Conservation (phyloP, 2,329 filamentous ascomycete species). For the Thelonectria discophora region DNA sequence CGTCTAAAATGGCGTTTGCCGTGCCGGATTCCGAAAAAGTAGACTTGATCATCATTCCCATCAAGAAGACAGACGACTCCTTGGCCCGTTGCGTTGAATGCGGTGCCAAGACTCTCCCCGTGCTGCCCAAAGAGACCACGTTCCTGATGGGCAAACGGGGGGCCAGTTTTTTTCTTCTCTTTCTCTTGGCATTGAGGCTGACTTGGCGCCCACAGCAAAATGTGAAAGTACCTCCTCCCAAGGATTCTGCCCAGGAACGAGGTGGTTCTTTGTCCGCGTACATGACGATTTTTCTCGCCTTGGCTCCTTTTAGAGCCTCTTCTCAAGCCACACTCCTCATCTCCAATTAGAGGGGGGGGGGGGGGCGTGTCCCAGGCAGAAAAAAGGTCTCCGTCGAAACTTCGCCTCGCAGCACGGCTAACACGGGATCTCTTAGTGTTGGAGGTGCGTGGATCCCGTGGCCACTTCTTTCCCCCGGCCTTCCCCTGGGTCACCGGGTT, state of each 20-base stretch:
- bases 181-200: conserved; percentile 6
- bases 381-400: no score
- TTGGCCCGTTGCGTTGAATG: no score
- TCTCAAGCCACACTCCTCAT: neutral
- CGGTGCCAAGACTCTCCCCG: no score
- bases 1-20: no score
- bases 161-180: neutral
- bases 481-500: neutral
- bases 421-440: conserved; percentile 22
- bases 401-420: conserved; percentile 16
- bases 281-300: no score
- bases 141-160: neutral
- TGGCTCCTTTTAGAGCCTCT: no score
- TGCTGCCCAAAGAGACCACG: neutral
- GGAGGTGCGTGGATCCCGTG: neutral
- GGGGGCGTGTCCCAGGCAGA: neutral
- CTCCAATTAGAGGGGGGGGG: neutral
- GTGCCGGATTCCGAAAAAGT: no score
- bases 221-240: no score
- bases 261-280: no score
- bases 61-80: no score
- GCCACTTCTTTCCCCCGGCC: neutral
- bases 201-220: neutral
- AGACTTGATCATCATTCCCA: no score
- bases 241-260: no score